These are phyloP conservation scores for Phytopythium vexans DNA, from an alignment of 352 stramenopile genomes.

Conservation along the genomic window DNA sequence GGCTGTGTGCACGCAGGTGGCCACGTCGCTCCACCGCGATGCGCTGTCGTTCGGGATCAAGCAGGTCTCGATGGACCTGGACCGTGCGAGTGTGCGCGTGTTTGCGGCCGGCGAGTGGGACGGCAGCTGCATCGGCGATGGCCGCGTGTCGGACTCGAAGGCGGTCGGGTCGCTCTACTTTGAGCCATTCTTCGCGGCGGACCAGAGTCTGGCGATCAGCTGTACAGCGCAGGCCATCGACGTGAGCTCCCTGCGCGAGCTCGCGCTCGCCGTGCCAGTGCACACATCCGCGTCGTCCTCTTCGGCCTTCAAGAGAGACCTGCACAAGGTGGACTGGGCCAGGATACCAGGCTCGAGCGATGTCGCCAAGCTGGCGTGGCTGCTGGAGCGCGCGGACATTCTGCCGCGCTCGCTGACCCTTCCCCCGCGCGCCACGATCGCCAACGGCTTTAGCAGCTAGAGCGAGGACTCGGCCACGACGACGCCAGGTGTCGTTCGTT, in stretches of 20 bases:
- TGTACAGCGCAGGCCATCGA: slow-evolving; percentile 73
- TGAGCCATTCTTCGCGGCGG: slow-evolving; percentile 59
- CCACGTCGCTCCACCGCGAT: slow-evolving; percentile 63
- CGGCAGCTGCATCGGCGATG: slow-evolving; percentile 82
- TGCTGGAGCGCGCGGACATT: slow-evolving; percentile 65
- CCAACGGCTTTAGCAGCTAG: not conserved
- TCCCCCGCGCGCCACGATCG: slow-evolving; percentile 3
- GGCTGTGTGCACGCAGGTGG: slow-evolving; percentile 74
- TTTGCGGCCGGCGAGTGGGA: slow-evolving; percentile 79
- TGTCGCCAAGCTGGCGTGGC: slow-evolving; percentile 63
- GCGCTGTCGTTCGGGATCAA: slow-evolving; percentile 72
- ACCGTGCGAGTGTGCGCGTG: slow-evolving; percentile 69
- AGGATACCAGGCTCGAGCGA: slow-evolving; percentile 78
- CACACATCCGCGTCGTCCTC: slow-evolving; percentile 30
- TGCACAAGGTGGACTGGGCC: slow-evolving; percentile 72
- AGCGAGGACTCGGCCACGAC: too few relatives aligned
- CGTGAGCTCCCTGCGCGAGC: slow-evolving; percentile 25
- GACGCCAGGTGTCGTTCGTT: too few relatives aligned
- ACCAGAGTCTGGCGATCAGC: slow-evolving; percentile 57
- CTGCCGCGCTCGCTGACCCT: slow-evolving; percentile 12
- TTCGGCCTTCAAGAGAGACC: slow-evolving; percentile 32
- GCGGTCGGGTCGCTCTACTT: slow-evolving; percentile 67
- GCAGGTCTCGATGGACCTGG: slow-evolving; percentile 72
- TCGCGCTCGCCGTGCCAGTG: slow-evolving; percentile 51
- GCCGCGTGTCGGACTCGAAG: slow-evolving; percentile 73